Evolutionary conservation across 202 grass and related monocot species (phyloP), one percentile per base, ranked within the genome.

Genomic region (Dendrocalamus latiflorus): DNA sequence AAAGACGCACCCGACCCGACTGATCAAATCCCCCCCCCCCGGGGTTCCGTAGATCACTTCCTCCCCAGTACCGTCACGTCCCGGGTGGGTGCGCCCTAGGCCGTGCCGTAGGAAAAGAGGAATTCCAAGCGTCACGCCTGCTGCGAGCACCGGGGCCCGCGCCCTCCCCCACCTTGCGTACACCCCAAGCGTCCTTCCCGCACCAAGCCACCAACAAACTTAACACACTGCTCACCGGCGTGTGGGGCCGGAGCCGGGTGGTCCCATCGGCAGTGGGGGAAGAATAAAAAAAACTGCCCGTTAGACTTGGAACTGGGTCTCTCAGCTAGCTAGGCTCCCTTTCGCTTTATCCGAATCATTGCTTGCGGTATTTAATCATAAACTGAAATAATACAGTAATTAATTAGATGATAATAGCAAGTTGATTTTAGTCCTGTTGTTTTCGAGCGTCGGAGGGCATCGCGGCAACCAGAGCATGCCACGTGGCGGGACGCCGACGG

Each of bases 121-220:
- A 72, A 82, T 64, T 84, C 73, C 86, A 79, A 83, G 73, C 77
- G 85, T 88, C 73, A 85, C 83, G 78, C 78, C 77, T 77, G 50
- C 77, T 67, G 59, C 48, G 42, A 56, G 42, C 67, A 61, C 77
- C 48, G 6, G 6, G 15, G 38, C 9, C 49, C 65, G 68, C 21
- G 37, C 1, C 77, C 65, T 18, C 63, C 38, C 39, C 4, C 4
- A 4, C 70, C 70, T 89, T 92, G 90, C 80, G 86, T 89, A 60
- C 86, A 88, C 65, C 83, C 80, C 80, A 86, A 92, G 90, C 80
- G 80, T 88, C 16, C 86, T 64, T 47, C 68, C 0, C 12, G 9
- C 85, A 85, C 81, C 34, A 36, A 36, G 4, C 34, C 34, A 36
- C 34, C 21, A 5, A 13, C 10, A 54, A 36, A 2, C 50, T 6